Conservation (phyloP, 805 yeast genomes). For the Sugiyamaella floridensis region DNA sequence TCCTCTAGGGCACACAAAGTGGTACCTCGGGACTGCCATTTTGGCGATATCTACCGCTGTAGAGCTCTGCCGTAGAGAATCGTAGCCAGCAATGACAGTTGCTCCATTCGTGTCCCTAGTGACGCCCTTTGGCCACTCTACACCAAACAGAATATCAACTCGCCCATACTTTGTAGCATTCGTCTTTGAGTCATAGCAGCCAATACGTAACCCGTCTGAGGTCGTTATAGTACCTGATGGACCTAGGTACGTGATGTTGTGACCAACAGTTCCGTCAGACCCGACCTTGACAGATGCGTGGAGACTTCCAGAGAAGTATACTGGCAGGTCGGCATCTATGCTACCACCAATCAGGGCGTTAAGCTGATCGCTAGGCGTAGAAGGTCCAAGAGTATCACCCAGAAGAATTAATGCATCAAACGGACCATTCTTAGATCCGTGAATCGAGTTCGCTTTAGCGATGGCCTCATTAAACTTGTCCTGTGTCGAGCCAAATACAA, state of each 20-base stretch:
- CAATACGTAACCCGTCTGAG: slow-evolving; percentile 6
- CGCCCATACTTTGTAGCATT: slow-evolving; percentile 7
- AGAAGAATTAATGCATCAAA: slow-evolving; percentile 12
- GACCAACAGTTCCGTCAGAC: not conserved
- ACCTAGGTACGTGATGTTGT: slow-evolving; percentile 2
- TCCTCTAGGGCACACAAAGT: slow-evolving; percentile 47
- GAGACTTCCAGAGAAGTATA: slow-evolving; percentile 3
- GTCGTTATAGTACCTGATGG: slow-evolving; percentile 2
- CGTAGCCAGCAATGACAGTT: not conserved
- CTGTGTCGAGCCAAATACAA: slow-evolving; percentile 17
- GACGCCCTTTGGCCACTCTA: slow-evolving; percentile 53
- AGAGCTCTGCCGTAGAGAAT: slow-evolving; percentile 38
- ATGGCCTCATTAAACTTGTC: slow-evolving; percentile 3
- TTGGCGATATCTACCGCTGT: slow-evolving; percentile 43
- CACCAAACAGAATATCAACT: slow-evolving; percentile 51
- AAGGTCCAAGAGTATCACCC: slow-evolving; percentile 7
- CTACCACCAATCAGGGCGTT: slow-evolving; percentile 6
- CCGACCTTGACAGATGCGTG: not conserved
- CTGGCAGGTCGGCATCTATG: slow-evolving; percentile 5
- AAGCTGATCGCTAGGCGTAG: slow-evolving; percentile 12
- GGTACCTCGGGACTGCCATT: slow-evolving; percentile 53
- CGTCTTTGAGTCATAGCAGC: not conserved
- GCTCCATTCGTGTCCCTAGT: slow-evolving; percentile 35
- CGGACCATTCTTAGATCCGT: slow-evolving; percentile 16
- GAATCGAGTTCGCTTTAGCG: slow-evolving; percentile 10